Evolutionary conservation across 2,329 filamentous ascomycete genomes (phyloP).

Genomic region (Claviceps monticola): DNA sequence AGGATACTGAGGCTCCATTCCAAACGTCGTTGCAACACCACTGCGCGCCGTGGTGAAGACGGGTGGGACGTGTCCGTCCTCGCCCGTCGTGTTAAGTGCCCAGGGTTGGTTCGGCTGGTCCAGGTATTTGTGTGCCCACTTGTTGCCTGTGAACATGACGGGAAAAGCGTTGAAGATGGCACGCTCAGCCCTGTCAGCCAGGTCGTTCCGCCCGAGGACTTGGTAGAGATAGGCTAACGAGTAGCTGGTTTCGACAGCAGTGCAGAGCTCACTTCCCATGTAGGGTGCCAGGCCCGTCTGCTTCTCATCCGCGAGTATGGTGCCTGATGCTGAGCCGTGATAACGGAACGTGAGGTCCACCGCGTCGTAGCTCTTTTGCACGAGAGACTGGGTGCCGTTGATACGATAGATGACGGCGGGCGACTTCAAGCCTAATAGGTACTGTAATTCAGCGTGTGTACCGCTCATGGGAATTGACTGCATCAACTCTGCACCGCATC

Average conservation of each 20-base stretch:
- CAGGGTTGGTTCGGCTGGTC: conserved; percentile 40
- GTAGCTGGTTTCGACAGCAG: conserved; percentile 20
- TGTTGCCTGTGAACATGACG: conserved; percentile 33
- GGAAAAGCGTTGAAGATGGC: conserved; percentile 42
- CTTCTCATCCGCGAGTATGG: conserved; percentile 27
- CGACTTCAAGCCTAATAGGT: conserved; percentile 21
- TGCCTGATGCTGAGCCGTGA: conserved; percentile 26
- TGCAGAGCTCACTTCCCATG: conserved; percentile 23
- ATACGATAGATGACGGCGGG: conserved; percentile 27
- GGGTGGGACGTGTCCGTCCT: conserved; percentile 11
- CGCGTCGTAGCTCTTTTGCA: conserved; percentile 21
- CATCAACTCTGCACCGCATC: not conserved
- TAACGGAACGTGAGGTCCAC: conserved; percentile 23
- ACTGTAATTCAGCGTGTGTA: not conserved
- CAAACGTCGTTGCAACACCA: conserved; percentile 26
- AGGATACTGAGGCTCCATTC: conserved; percentile 36
- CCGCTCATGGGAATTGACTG: not conserved
- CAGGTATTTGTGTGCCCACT: conserved; percentile 43
- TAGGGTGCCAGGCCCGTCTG: conserved; percentile 23
- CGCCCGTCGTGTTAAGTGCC: conserved; percentile 23
- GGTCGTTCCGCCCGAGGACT: conserved; percentile 18
- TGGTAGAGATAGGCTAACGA: conserved; percentile 21
- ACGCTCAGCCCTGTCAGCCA: conserved; percentile 37
- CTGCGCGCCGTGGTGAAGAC: conserved; percentile 34
- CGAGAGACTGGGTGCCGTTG: conserved; percentile 21